Percentiles rank a stretch among this genome's conserved stretches.
phyloP scores from a whole-genome alignment of 768 basidiomycete species.

The Amanita rubescens region DNA sequence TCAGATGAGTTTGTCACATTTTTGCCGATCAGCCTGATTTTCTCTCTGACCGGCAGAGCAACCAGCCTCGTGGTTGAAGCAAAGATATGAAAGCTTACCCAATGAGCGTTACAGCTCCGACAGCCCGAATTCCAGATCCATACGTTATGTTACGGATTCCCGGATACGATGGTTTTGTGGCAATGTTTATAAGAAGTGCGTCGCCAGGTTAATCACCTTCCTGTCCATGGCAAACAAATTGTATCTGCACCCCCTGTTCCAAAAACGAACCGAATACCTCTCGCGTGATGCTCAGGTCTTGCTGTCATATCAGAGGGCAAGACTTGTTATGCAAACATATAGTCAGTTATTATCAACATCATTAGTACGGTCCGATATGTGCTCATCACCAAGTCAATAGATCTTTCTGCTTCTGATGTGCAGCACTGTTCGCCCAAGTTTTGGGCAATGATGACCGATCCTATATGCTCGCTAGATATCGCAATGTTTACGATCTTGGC shows the following conservation, averaged over 20 bases:
- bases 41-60: slow-evolving; percentile 19
- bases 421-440: slow-evolving; percentile 40
- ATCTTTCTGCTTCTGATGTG: slow-evolving; percentile 38
- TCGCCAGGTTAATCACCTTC: background rate
- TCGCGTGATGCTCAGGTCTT: slow-evolving; percentile 38
- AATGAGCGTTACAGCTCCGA: background rate
- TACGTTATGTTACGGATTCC: slow-evolving; percentile 11
- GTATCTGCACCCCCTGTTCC: slow-evolving; percentile 40
- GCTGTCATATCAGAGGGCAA: slow-evolving; percentile 44
- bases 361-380: background rate
- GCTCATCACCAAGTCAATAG: slow-evolving; percentile 18
- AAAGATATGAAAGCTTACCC: slow-evolving; percentile 1
- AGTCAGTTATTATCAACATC: slow-evolving; percentile 22
- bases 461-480: slow-evolving; percentile 41
- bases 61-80: slow-evolving; percentile 15
- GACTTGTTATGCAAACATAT: slow-evolving; percentile 41
- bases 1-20: background rate
- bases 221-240: slow-evolving; percentile 29
- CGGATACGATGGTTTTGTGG: background rate
- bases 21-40: slow-evolving; percentile 18
- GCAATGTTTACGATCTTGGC: slow-evolving; percentile 49
- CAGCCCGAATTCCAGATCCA: slow-evolving; percentile 11
- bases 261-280: slow-evolving; percentile 34
- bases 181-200: background rate
- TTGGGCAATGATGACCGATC: slow-evolving; percentile 49